Evolutionary conservation across 2,329 filamentous ascomycete genomes (phyloP).

Genomic region (Botryotinia narcissicola): DNA sequence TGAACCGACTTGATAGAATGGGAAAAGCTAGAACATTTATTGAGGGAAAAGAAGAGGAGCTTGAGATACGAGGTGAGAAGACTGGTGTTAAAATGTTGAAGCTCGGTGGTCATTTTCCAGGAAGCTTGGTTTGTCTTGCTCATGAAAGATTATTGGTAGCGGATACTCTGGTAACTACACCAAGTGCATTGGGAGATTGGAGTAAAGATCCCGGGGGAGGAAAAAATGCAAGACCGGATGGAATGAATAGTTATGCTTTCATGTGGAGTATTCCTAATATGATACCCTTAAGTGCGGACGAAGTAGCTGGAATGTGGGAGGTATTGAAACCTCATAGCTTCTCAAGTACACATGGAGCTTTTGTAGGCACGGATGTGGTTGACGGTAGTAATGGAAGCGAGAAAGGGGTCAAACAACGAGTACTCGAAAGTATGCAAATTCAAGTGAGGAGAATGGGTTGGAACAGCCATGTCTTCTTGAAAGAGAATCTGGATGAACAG

Average conservation of each 20-base stretch:
- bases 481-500: slow-evolving; percentile 25
- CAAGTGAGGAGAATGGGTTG: slow-evolving; percentile 49
- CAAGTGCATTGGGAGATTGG: slow-evolving; percentile 53
- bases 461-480: slow-evolving; percentile 32
- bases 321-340: slow-evolving; percentile 62
- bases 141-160: slow-evolving; percentile 65
- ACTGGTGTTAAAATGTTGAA: slow-evolving; percentile 62
- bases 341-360: slow-evolving; percentile 64
- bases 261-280: slow-evolving; percentile 75
- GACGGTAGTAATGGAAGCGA: slow-evolving; percentile 40
- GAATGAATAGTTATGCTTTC: slow-evolving; percentile 60
- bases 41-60: slow-evolving; percentile 40
- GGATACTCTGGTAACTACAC: slow-evolving; percentile 73
- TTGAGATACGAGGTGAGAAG: slow-evolving; percentile 41
- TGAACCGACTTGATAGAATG: slow-evolving; percentile 46
- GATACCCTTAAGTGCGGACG: slow-evolving; percentile 66
- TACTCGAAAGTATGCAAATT: slow-evolving; percentile 76
- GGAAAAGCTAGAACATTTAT: slow-evolving; percentile 49
- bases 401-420: slow-evolving; percentile 54
- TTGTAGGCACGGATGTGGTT: slow-evolving; percentile 61
- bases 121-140: slow-evolving; percentile 66
- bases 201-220: slow-evolving; percentile 43
- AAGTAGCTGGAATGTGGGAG: slow-evolving; percentile 68
- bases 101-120: slow-evolving; percentile 76
- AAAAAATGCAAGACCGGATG: slow-evolving; percentile 42